Evolutionary conservation across 768 basidiomycete genomes (phyloP).

Genomic region (Phlebiopsis flavidoalba): DNA sequence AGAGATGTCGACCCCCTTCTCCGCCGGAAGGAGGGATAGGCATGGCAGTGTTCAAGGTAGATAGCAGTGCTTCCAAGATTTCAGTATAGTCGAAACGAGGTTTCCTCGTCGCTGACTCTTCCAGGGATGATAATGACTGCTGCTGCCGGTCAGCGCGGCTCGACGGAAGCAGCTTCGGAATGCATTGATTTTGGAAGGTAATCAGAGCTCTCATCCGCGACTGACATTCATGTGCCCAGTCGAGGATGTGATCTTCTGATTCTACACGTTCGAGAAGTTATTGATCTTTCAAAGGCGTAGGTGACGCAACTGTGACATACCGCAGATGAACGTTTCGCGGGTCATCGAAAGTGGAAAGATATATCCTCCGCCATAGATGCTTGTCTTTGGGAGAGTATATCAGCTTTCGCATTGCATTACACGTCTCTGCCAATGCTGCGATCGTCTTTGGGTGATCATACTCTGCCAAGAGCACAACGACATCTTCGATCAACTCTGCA

Average conservation of each 20-base stretch:
- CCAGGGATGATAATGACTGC: neutral
- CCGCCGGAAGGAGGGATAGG: slow-evolving; percentile 12
- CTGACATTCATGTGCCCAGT: slow-evolving; percentile 11
- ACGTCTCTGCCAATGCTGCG: slow-evolving; percentile 29
- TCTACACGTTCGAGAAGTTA: neutral
- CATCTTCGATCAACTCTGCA: slow-evolving; percentile 30
- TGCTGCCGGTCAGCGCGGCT: neutral
- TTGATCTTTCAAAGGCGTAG: neutral
- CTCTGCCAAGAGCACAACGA: slow-evolving; percentile 25
- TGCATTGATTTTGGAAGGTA: neutral
- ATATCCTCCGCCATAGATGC: slow-evolving; percentile 33
- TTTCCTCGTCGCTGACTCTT: neutral
- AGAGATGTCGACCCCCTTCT: neutral
- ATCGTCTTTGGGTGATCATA: slow-evolving; percentile 17
- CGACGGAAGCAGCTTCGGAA: neutral
- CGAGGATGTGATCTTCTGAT: neutral
- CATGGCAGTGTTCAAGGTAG: slow-evolving; percentile 29
- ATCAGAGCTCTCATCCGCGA: neutral
- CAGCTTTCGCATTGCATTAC: slow-evolving; percentile 21
- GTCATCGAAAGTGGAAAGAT: slow-evolving; percentile 32
- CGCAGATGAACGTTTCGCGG: slow-evolving; percentile 11
- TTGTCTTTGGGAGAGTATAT: slow-evolving; percentile 26
- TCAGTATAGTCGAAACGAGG: neutral
- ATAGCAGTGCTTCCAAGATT: slow-evolving; percentile 27
- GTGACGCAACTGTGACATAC: neutral